phyloP scores from a whole-genome alignment of 2,329 filamentous ascomycete genomes.

The Aureobasidium vineae region DNA sequence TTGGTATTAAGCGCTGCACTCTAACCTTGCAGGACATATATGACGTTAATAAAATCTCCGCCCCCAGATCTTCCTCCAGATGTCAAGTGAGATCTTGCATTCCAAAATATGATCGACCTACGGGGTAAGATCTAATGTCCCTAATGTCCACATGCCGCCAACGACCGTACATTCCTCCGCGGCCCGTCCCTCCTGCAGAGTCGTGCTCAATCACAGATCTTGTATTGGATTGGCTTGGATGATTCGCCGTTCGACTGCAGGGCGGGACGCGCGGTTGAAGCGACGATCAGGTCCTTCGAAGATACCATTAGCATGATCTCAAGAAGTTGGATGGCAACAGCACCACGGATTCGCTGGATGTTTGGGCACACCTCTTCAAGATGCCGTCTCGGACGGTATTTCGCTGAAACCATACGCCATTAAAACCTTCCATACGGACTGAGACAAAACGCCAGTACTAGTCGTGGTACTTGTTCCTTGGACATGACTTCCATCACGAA shows the following conservation, averaged over 20 bases:
- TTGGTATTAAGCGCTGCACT: neutral
- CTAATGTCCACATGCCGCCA: neutral
- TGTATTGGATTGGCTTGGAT: conserved; percentile 32
- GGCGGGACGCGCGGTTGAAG: conserved; percentile 30
- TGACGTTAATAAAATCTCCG: conserved; percentile 1
- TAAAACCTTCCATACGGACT: too few relatives aligned
- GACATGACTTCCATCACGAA: too few relatives aligned
- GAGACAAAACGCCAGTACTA: too few relatives aligned
- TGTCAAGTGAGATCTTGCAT: neutral
- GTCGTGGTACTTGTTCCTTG: too few relatives aligned
- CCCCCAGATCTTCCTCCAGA: neutral
- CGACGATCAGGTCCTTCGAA: too few relatives aligned
- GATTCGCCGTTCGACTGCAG: conserved; percentile 32
- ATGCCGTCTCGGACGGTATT: too few relatives aligned
- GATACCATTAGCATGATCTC: too few relatives aligned
- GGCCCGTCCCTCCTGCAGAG: neutral
- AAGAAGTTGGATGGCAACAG: too few relatives aligned
- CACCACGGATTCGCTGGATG: too few relatives aligned
- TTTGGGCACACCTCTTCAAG: too few relatives aligned
- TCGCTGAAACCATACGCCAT: too few relatives aligned
- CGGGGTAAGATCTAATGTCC: neutral
- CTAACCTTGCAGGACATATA: conserved; percentile 9
- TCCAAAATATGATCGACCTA: neutral
- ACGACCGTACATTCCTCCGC: neutral
- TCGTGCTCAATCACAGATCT: conserved; percentile 14